Conservation (phyloP, 1,139 yeast species). For the Groenewaldozyma sp. region DNA sequence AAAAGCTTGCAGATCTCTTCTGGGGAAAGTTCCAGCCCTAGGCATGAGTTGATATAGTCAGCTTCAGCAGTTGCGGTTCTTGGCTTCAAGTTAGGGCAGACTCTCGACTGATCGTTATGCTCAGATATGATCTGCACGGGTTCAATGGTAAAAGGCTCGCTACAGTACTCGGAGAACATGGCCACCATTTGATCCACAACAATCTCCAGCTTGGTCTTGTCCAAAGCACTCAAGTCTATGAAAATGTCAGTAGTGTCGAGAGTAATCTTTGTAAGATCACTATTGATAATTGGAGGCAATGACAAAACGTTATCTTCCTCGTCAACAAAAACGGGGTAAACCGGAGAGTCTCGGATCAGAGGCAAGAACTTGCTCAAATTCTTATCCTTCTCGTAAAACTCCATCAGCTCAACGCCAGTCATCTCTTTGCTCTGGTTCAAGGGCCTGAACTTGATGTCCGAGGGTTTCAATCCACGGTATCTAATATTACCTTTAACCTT, state of each 20-base stretch:
- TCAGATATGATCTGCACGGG: conserved; percentile 79
- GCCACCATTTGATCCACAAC: conserved; percentile 90
- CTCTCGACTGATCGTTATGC: conserved; percentile 70
- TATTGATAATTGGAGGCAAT: conserved; percentile 94
- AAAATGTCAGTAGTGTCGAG: conserved; percentile 79
- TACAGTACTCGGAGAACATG: conserved; percentile 86
- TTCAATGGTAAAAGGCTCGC: conserved; percentile 63
- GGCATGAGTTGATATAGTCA: conserved; percentile 80
- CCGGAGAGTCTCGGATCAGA: conserved; percentile 81
- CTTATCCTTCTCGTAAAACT: conserved; percentile 83
- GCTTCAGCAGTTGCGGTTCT: conserved; percentile 69
- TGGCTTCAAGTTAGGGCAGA: conserved; percentile 63
- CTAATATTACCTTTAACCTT: conserved; percentile 62
- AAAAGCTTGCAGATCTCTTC: conserved; percentile 62
- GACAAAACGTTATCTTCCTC: conserved; percentile 73
- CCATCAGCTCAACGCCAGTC: conserved; percentile 75
- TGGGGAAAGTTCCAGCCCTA: conserved; percentile 67
- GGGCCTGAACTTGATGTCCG: conserved; percentile 62
- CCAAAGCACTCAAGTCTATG: conserved; percentile 93
- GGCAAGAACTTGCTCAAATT: conserved; percentile 83
- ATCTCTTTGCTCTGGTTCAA: conserved; percentile 73
- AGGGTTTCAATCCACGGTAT: conserved; percentile 78
- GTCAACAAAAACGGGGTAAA: conserved; percentile 84
- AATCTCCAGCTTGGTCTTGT: conserved; percentile 82
- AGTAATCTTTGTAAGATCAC: conserved; percentile 82